Evolutionary conservation across 169 alveolate species (phyloP).

Genomic region (Cryptosporidium viatorum): DNA sequence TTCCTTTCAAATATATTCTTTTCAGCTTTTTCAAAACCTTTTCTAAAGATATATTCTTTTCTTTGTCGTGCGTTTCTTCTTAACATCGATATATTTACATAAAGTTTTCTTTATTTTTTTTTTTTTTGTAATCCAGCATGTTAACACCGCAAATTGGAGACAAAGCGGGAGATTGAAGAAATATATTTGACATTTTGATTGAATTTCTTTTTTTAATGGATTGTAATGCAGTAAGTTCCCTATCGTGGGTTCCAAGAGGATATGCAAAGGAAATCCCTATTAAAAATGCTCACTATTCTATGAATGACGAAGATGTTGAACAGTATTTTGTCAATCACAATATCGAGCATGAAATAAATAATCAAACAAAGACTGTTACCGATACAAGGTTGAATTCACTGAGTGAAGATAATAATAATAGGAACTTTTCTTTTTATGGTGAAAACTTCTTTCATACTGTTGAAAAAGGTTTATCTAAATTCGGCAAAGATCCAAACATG

Average conservation of each 20-base stretch:
- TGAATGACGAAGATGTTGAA: constrained; percentile 70
- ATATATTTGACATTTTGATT: not conserved
- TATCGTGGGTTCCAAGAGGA: constrained; percentile 73
- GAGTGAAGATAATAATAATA: not conserved
- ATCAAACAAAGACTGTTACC: not conserved
- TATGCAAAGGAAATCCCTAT: constrained; percentile 53
- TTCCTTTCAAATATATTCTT: constrained; percentile 87
- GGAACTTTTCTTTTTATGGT: constrained; percentile 6
- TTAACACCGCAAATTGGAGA: constrained; percentile 45
- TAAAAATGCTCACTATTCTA: constrained; percentile 31
- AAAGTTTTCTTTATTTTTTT: not conserved
- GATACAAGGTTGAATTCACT: not conserved
- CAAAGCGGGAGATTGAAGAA: constrained; percentile 52
- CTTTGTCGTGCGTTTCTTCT: constrained; percentile 93
- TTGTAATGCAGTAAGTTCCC: constrained; percentile 63
- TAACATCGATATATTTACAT: constrained; percentile 83
- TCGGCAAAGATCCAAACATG: constrained; percentile 46
- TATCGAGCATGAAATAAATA: not conserved
- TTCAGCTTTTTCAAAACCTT: constrained; percentile 91
- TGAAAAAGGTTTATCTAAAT: constrained; percentile 21
- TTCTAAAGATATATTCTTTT: constrained; percentile 94
- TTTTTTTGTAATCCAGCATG: not conserved
- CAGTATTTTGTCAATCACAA: constrained; percentile 12
- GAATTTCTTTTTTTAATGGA: constrained; percentile 23
- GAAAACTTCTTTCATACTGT: constrained; percentile 62